Evolutionary conservation across 2,329 filamentous ascomycete species (phyloP).

Genomic region (Fusarium caatingaense): DNA sequence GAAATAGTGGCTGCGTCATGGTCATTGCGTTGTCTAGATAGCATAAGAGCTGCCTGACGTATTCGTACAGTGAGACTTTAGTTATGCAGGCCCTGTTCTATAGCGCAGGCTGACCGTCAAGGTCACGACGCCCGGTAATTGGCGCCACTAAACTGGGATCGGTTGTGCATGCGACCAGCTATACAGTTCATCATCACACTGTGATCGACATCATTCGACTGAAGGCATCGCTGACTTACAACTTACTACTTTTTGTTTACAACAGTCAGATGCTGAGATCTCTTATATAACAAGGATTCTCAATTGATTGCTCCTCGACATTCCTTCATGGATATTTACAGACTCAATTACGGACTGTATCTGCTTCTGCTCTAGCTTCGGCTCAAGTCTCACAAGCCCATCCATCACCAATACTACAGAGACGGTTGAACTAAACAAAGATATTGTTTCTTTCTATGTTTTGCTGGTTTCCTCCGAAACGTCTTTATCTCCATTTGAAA

Average conservation of each 20-base stretch:
- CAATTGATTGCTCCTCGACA: background rate
- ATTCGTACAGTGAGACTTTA: conserved; percentile 29
- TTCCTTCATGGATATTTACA: too few species aligned
- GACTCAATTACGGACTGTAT: background rate
- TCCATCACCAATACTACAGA: background rate
- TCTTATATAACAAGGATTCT: accelerated
- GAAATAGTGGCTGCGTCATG: conserved; percentile 36
- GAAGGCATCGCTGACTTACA: background rate
- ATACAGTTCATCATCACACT: background rate
- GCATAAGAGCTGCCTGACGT: conserved; percentile 25
- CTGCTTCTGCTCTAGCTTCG: background rate
- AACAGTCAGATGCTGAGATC: background rate
- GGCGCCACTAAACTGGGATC: conserved; percentile 27
- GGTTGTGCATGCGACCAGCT: conserved; percentile 29
- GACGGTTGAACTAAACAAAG: background rate
- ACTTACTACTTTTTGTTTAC: background rate
- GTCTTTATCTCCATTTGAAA: background rate
- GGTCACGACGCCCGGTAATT: conserved; percentile 26
- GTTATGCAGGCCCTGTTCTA: conserved; percentile 20
- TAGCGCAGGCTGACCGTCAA: conserved; percentile 18
- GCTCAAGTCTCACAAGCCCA: background rate
- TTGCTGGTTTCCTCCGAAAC: background rate
- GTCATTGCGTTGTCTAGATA: conserved; percentile 13
- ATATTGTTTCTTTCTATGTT: background rate
- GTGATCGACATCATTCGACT: background rate